Conservation (phyloP, 352 stramenopile species). For the Globisporangium okanoganense region DNA sequence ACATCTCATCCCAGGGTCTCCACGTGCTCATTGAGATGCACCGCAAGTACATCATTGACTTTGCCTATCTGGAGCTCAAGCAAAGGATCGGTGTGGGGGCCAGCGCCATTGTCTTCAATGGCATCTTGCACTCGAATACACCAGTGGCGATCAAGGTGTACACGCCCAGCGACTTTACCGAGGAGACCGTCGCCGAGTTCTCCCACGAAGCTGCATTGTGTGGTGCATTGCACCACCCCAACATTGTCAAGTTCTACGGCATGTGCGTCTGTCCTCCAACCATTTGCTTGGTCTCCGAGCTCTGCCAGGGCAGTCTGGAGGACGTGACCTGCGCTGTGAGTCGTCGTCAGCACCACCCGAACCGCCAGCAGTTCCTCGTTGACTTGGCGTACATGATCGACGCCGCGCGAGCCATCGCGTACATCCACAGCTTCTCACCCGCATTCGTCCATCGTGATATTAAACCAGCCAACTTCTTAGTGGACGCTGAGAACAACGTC, state of each 20-base stretch:
- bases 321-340: constrained; percentile 26
- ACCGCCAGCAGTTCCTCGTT: constrained; percentile 47
- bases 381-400: constrained; percentile 63
- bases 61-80: constrained; percentile 55
- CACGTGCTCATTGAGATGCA: constrained; percentile 73
- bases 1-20: constrained; percentile 48
- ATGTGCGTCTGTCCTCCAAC: constrained; percentile 78
- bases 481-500: constrained; percentile 47
- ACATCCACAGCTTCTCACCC: constrained; percentile 72
- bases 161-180: constrained; percentile 46
- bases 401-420: constrained; percentile 50
- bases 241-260: constrained; percentile 81
- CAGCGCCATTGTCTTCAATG: constrained; percentile 49
- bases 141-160: constrained; percentile 57
- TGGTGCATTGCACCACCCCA: constrained; percentile 63
- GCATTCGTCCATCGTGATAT: constrained; percentile 73
- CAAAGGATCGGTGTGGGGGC: constrained; percentile 45
- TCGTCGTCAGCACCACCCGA: constrained; percentile 13
- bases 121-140: constrained; percentile 32
- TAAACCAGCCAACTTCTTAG: constrained; percentile 78
- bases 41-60: constrained; percentile 71
- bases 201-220: constrained; percentile 78
- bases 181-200: constrained; percentile 70
- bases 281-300: constrained; percentile 65
- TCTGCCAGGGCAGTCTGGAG: constrained; percentile 45